Percentiles rank a stretch among this genome's conserved stretches.
Conservation (phyloP, 345 rosid species). For the Turritis glabra region DNA sequence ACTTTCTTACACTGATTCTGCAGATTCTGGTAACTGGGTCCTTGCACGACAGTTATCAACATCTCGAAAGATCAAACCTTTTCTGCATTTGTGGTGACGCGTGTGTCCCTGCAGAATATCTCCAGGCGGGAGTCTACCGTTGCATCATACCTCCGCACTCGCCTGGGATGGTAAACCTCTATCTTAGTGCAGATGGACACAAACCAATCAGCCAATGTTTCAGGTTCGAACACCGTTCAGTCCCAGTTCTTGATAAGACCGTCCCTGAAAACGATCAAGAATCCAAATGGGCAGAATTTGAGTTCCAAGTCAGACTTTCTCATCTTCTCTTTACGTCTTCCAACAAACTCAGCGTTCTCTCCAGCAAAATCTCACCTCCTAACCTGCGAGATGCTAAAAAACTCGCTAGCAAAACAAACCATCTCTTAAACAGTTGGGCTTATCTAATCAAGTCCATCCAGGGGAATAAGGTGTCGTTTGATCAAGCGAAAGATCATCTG, state of each 20-base stretch:
- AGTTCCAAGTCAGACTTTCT: constrained; percentile 74
- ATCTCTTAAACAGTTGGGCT: constrained; percentile 65
- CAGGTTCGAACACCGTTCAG: constrained; percentile 69
- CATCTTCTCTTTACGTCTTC: constrained; percentile 73
- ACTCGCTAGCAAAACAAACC: constrained; percentile 51
- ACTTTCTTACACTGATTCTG: constrained; percentile 26
- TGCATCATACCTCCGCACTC: constrained; percentile 68
- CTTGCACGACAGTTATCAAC: constrained; percentile 56
- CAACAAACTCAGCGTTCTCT: constrained; percentile 55
- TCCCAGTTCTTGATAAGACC: constrained; percentile 36
- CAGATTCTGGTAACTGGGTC: constrained; percentile 77
- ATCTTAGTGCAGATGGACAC: constrained; percentile 74
- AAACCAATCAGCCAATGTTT: constrained; percentile 78
- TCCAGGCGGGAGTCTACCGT: constrained; percentile 85
- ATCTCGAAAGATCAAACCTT: constrained; percentile 59
- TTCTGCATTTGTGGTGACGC: constrained; percentile 75
- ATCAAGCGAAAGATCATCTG: constrained; percentile 65
- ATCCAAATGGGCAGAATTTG: constrained; percentile 68
- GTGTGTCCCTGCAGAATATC: constrained; percentile 55
- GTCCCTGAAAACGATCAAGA: constrained; percentile 47
- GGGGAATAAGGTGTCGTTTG: constrained; percentile 46
- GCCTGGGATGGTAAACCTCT: constrained; percentile 67
- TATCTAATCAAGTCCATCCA: constrained; percentile 63
- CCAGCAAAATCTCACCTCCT: constrained; percentile 53
- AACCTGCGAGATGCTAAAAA: constrained; percentile 64